Base-by-base conservation (phyloP, 164 flowering plant genomes). In the Tetrastigma voinierianum region DNA sequence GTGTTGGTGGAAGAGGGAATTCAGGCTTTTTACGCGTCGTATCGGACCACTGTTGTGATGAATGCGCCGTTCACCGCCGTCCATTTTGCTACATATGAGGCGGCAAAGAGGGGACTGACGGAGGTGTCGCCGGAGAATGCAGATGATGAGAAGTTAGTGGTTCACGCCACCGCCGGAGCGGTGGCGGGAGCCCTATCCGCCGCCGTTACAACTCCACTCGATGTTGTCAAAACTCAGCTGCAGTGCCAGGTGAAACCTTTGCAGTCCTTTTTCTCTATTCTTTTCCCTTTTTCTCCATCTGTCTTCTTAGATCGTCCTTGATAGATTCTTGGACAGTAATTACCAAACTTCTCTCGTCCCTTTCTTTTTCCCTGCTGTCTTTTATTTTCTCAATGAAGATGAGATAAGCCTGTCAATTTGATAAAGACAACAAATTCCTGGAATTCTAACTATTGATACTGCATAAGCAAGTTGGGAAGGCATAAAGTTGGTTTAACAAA, bases 1-100 rank as follows among this genome's bases (percentile, higher is more conserved):
- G 81, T 88, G 1, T 17, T 82, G 66, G 57, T 69, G 48, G 93
- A 86, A 21, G 93, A 86, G 45, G 93, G 93, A 0, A 14, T 83
- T 19, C 70, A 76, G 44, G 89, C 87, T 2, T 86, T 88, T 64
- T 88, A 86, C 60, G 85, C 82, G 0, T 84, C 89, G n/a, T 88
- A 86, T 63, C 63, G 84, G 66, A 88, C 93, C n/a, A 86, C 93
- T 1, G 81, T 88, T 9, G 43, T 86, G 59, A 88, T 86, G 93
- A 88, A 88, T 66, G 93, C 90, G 10, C 93, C 90, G 6, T 88
- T 82, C 54, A 86, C 90, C 12, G 89, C 89, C 0, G 89, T 88
- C 40, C 86, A 88, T 75, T 88, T 88, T 19, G 79, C 86, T 0
- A 83, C 90, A 0, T 88, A 88, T 63, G 93, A 88, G 71, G 90